Conservation (phyloP, 2,329 filamentous ascomycete species). For the Alternaria novae-zelandiae region DNA sequence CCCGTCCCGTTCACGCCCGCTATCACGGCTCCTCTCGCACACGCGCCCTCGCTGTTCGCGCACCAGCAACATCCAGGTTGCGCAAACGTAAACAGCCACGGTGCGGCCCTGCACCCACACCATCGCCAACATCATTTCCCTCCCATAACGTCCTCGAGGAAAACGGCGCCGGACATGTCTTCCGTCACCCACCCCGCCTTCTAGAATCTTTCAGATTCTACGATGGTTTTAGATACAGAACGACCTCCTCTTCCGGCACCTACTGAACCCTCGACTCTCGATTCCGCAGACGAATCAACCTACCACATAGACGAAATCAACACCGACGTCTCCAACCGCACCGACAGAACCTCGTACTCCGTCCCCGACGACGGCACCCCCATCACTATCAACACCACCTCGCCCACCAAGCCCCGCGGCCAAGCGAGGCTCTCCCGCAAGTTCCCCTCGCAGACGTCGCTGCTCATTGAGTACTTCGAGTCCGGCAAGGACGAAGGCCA, state of each 20-base stretch:
- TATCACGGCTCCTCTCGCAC: slow-evolving; percentile 4
- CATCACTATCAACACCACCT: slow-evolving; percentile 84
- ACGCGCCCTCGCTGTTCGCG: slow-evolving; percentile 12
- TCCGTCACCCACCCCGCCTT: slow-evolving; percentile 30
- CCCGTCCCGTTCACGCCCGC: not conserved
- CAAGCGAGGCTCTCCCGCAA: slow-evolving; percentile 53
- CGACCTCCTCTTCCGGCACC: slow-evolving; percentile 76
- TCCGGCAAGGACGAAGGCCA: slow-evolving; percentile 70
- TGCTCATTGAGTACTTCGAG: slow-evolving; percentile 96
- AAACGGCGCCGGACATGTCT: slow-evolving; percentile 39
- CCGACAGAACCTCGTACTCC: slow-evolving; percentile 76
- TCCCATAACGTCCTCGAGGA: slow-evolving; percentile 14
- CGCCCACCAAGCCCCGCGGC: slow-evolving; percentile 68
- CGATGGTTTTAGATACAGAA: slow-evolving; percentile 54
- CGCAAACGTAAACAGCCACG: slow-evolving; percentile 35
- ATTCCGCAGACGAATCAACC: slow-evolving; percentile 61
- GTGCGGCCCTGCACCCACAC: slow-evolving; percentile 18
- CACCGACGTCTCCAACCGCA: slow-evolving; percentile 72
- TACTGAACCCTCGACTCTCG: slow-evolving; percentile 72
- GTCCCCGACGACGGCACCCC: slow-evolving; percentile 87
- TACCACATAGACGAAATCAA: slow-evolving; percentile 60
- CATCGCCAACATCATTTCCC: slow-evolving; percentile 1
- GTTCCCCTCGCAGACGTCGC: slow-evolving; percentile 79
- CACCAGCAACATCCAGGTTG: slow-evolving; percentile 22
- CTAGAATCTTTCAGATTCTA: slow-evolving; percentile 40